Base-by-base conservation (phyloP, 2,329 filamentous ascomycete species). In the Talaromyces sp. region DNA sequence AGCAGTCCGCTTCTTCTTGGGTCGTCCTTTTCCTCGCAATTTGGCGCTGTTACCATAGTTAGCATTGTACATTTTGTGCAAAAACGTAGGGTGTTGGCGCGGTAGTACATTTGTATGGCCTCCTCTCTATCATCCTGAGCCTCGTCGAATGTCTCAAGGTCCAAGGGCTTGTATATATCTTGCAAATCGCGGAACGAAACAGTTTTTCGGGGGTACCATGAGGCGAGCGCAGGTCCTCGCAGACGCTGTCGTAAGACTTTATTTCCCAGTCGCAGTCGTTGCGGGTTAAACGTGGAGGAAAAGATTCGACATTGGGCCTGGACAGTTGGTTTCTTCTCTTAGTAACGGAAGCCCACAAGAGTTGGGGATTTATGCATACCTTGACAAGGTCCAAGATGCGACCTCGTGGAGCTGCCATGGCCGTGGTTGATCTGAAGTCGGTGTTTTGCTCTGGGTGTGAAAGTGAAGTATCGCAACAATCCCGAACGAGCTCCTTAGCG, bases 241-340 rank as follows among this genome's bases (percentile, higher is more conserved):
- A 98, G 82, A 71, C 93, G 87, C 76, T 97, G 90, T 71, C 93
- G 91, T 63, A 99, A 83, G 74, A 99, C 83, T 78, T 95, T 96
- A 80, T 95, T 97, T 71, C 95, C 95, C 68, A 91, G 86, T 64
- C 95, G 91, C 64, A 89, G 76, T 68, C 87, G 82, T 60, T 91
- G 84, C 28, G 95, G 95, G 78, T 99, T 99, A 82, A 88, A 98
- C 58, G 88, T 93, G 57, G 90, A 91, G 71, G 88, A 88, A 82
- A 98, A 99, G 80, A 98, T 86, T 75, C 88, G 86, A 83, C 92
- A 96, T 88, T 93, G 92, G 72, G 85, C 85, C 93, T 97, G 55
- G 54, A 52, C 28, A 28, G 22, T 51, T 22, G 33, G 28, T 28
- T 28, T 54, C 32, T n/a, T 44, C 11, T 57, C 54, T 17, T 25